These are phyloP conservation scores for Talaromyces islandicus DNA, from an alignment of 2,329 filamentous ascomycete genomes.

Conservation along the genomic window DNA sequence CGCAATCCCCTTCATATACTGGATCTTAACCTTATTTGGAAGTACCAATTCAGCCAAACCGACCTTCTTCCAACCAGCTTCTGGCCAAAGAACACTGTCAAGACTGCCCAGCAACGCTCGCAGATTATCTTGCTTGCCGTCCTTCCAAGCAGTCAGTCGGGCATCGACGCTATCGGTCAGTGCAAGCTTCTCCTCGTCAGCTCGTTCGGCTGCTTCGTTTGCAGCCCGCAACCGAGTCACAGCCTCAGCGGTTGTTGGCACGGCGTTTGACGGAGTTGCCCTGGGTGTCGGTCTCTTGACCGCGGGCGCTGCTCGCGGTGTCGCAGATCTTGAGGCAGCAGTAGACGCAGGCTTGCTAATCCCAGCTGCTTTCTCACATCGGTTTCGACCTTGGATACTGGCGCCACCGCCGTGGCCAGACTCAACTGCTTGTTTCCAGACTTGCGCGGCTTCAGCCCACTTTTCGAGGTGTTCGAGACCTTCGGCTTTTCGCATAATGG, in stretches of 20 bases:
- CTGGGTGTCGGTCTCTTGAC: slow-evolving; percentile 16
- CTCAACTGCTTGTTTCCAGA: slow-evolving; percentile 80
- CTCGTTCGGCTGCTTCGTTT: slow-evolving; percentile 76
- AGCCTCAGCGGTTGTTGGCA: slow-evolving; percentile 59
- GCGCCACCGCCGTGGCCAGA: slow-evolving; percentile 77
- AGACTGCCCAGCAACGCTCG: slow-evolving; percentile 80
- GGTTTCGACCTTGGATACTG: slow-evolving; percentile 76
- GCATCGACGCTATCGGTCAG: slow-evolving; percentile 81
- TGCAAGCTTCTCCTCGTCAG: slow-evolving; percentile 89
- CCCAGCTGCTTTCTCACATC: slow-evolving; percentile 82
- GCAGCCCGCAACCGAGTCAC: slow-evolving; percentile 76
- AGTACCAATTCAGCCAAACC: slow-evolving; percentile 89
- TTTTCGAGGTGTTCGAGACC: slow-evolving; percentile 92
- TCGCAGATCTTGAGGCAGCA: slow-evolving; percentile 40
- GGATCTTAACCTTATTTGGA: slow-evolving; percentile 91
- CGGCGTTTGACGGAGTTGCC: slow-evolving; percentile 32
- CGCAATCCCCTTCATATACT: slow-evolving; percentile 98
- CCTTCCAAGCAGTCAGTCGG: slow-evolving; percentile 72
- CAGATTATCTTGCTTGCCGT: slow-evolving; percentile 87
- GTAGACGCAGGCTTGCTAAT: slow-evolving; percentile 50
- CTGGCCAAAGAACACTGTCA: slow-evolving; percentile 85
- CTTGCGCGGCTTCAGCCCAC: slow-evolving; percentile 74
- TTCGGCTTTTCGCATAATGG: slow-evolving; percentile 89
- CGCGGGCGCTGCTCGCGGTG: slow-evolving; percentile 37
- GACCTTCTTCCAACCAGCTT: slow-evolving; percentile 93